phyloP scores from a whole-genome alignment of 2,329 filamentous ascomycete species.

The Aspergillus quadrilineatus region DNA sequence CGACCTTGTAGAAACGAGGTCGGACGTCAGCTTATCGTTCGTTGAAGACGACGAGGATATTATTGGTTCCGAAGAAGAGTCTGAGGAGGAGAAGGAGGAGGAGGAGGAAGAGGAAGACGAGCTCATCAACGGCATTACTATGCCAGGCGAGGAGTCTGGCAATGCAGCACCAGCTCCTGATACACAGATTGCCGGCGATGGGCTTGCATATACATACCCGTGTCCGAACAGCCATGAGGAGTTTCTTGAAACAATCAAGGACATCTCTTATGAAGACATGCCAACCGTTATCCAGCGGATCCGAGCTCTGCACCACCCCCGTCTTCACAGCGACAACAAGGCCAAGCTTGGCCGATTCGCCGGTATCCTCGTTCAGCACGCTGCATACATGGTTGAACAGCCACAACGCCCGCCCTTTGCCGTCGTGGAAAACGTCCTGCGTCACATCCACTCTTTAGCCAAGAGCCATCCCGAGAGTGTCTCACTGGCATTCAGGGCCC shows the following conservation, averaged over 20 bases:
- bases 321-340: slow-evolving; percentile 82
- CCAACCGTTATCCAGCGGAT: slow-evolving; percentile 84
- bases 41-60: slow-evolving; percentile 50
- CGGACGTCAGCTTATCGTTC: slow-evolving; percentile 49
- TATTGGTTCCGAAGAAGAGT: slow-evolving; percentile 57
- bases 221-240: slow-evolving; percentile 79
- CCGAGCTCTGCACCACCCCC: slow-evolving; percentile 86
- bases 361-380: slow-evolving; percentile 52
- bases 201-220: slow-evolving; percentile 77
- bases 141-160: slow-evolving; percentile 29
- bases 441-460: slow-evolving; percentile 89
- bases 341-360: slow-evolving; percentile 65
- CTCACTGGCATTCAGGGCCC: slow-evolving; percentile 71
- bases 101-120: slow-evolving; percentile 63
- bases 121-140: slow-evolving; percentile 67
- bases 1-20: slow-evolving; percentile 79
- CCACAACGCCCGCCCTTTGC: slow-evolving; percentile 58
- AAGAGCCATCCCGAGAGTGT: slow-evolving; percentile 81
- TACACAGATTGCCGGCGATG: slow-evolving; percentile 44
- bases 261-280: slow-evolving; percentile 63
- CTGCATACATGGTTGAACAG: slow-evolving; percentile 58
- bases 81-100: slow-evolving; percentile 56
- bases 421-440: slow-evolving; percentile 74
- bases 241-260: slow-evolving; percentile 64
- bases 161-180: slow-evolving; percentile 32